Base-by-base conservation (phyloP, 208 protist genomes). In the Trichomonas tenax region DNA sequence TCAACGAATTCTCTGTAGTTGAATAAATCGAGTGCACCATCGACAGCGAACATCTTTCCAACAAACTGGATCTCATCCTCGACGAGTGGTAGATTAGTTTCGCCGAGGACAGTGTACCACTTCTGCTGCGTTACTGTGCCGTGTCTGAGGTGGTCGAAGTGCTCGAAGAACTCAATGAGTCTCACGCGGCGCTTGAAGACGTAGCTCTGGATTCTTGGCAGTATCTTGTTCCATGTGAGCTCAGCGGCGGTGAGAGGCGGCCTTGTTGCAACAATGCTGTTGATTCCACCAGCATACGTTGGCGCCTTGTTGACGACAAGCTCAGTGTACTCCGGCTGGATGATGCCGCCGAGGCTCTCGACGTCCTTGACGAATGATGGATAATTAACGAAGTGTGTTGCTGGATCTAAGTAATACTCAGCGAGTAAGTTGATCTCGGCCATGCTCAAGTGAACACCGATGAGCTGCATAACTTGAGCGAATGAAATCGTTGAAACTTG, bases 31-130 rank as follows among this genome's bases (percentile, higher is more conserved):
- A 23, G 40, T n/a, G 44, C 31, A 6, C 26, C 26, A 36, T 93
- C 86, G n/a, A 93, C 41, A 11, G 44, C 40, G 45, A 93, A 93
- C 44, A 93, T 48, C 46, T 93, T 93, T 8, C 26, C 17, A 17
- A 93, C 34, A 26, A 93, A 93, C 46, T 93, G 86, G 34, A 93
- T 93, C 44, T 93, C 86, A 51, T 93, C 86, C 51, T 93, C 86
- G 38, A 51, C 44, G 14, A 93, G 21, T 51, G 86, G 86, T 38
- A 93, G 38, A 15, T 93, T 40, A 58, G 45, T 48, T 38, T 93
- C 40, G 17, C 86, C 86, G 46, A 93, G 44, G 51, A 93, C 44
- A 40, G 86, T 48, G n/a, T 44, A 44, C 11, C 41, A 93, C 44
- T 93, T 48, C n/a, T 93, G 40, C 46, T 48, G 44, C 46, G 86